Evolutionary conservation across 306 rosid genomes (phyloP), one percentile per base, ranked within the genome.

Genomic region (Glycyrrhiza uralensis): DNA sequence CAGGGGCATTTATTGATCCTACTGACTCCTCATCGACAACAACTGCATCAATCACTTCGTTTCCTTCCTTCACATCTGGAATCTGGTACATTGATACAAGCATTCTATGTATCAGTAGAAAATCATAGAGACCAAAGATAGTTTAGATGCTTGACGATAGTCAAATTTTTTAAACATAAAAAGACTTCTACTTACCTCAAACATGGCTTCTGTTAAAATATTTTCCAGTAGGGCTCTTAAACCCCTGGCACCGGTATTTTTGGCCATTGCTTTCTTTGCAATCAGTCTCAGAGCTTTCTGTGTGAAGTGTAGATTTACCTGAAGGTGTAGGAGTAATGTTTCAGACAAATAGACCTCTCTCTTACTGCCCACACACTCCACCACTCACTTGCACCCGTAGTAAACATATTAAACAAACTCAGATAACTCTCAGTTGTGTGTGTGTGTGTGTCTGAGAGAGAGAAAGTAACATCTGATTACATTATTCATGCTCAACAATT

Each of bases 201-300:
- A 93, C 98, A 93, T 93, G 61, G 97, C 88, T 62, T 93, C 97
- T 3, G 97, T 91, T 74, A 93, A 87, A 78, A 86, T 86, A 79
- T 61, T 86, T 85, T 93, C 98, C 24, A 93, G 75, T 60, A 93
- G 45, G 50, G 98, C 85, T 82, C 98, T 91, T 70, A 90, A 81
- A 49, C 98, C 98, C 80, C 98, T 87, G 39, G 98, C 98, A 60
- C 98, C 97, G 0, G 98, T 93, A 79, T 93, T 93, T 84, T 90
- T 93, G 35, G 86, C 84, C 94, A 93, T 89, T 28, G 98, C 97
- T 81, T 89, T 90, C 71, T 84, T 78, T 47, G 98, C 94, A 79
- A 90, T 85, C 54, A 80, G 69, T 82, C 90, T 89, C 23, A 89
- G 76, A 56, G 98, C 97, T 20, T 83, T 86, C 39, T 83, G 92